A percentile compares a stretch with the other conserved stretches of the same genome.
Conservation (phyloP, 2,329 filamentous ascomycete species). For the Colletotrichum truncatum region DNA sequence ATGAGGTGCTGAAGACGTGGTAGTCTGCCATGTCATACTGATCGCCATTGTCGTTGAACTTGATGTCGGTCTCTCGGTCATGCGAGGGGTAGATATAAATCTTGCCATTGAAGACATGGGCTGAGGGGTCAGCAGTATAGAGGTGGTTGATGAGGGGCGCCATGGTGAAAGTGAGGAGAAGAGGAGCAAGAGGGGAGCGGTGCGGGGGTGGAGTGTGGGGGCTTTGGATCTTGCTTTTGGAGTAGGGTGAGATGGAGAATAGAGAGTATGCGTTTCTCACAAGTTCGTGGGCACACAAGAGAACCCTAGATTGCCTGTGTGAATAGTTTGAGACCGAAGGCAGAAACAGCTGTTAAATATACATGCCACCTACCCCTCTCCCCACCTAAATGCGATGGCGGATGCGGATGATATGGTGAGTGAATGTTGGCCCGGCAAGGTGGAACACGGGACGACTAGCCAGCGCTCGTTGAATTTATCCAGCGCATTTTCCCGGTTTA, state of each 20-base stretch:
- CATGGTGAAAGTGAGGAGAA: constrained; percentile 40
- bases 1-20: constrained; percentile 74
- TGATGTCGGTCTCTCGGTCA: constrained; percentile 78
- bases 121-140: constrained; percentile 83
- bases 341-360: not conserved
- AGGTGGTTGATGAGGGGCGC: constrained; percentile 76
- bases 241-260: too few relatives aligned
- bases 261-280: not conserved
- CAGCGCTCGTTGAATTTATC: constrained; percentile 30
- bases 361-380: not conserved
- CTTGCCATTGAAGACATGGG: constrained; percentile 79
- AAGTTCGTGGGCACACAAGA: not conserved
- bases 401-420: constrained; percentile 10
- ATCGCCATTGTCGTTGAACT: constrained; percentile 85
- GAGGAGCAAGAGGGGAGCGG: not conserved
- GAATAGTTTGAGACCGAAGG: too few relatives aligned
- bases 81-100: constrained; percentile 86
- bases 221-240: too few relatives aligned
- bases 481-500: constrained; percentile 33
- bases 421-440: constrained; percentile 24
- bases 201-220: constrained; percentile 2
- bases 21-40: constrained; percentile 89
- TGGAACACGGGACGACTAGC: constrained; percentile 30
- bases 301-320: too few relatives aligned
- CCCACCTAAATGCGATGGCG: not conserved